A percentile compares a stretch with the other conserved stretches of the same genome.
phyloP scores from a whole-genome alignment of 2,329 filamentous ascomycete species.

The Microthyrium microscopicum region DNA sequence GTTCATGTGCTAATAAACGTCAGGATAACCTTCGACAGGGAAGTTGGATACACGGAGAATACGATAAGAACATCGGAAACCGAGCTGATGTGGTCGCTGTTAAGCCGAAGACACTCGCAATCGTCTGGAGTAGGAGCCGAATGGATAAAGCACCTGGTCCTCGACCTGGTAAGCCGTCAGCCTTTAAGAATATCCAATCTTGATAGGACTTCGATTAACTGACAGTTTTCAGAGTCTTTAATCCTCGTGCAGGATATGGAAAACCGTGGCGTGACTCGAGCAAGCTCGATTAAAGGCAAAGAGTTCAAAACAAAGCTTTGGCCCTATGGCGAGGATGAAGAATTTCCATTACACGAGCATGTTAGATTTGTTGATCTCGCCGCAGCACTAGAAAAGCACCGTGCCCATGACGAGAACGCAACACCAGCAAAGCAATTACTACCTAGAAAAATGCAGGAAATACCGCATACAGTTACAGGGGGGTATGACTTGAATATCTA shows the following conservation, averaged over 20 bases:
- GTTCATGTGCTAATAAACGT: constrained; percentile 35
- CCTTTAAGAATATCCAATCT: constrained; percentile 12
- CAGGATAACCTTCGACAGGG: constrained; percentile 34
- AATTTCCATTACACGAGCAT: constrained; percentile 27
- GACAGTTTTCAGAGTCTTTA: constrained; percentile 13
- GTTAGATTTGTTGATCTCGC: constrained; percentile 39
- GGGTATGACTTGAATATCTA: constrained; percentile 44
- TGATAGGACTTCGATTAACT: constrained; percentile 5
- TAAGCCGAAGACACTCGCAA: constrained; percentile 12
- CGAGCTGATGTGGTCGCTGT: constrained; percentile 37
- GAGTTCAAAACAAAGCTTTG: constrained; percentile 6
- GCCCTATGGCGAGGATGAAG: constrained; percentile 15
- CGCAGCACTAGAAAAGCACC: constrained; percentile 35
- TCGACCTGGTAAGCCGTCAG: too few species aligned
- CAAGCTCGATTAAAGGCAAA: constrained; percentile 13
- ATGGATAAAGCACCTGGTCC: constrained; percentile 7
- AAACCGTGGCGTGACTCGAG: constrained; percentile 25
- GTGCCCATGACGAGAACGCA: constrained; percentile 14
- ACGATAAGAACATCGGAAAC: constrained; percentile 31
- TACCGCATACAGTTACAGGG: constrained; percentile 30
- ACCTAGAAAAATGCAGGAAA: constrained; percentile 14
- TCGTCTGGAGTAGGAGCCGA: constrained; percentile 2
- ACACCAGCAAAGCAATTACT: background rate
- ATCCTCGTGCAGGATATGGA: constrained; percentile 21
- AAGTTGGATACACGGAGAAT: constrained; percentile 35